A percentile compares a stretch with the other conserved stretches of the same genome.
phyloP scores from a whole-genome alignment of 2,329 filamentous ascomycete species.

The Xenosphaeropsis pyriputrescens region DNA sequence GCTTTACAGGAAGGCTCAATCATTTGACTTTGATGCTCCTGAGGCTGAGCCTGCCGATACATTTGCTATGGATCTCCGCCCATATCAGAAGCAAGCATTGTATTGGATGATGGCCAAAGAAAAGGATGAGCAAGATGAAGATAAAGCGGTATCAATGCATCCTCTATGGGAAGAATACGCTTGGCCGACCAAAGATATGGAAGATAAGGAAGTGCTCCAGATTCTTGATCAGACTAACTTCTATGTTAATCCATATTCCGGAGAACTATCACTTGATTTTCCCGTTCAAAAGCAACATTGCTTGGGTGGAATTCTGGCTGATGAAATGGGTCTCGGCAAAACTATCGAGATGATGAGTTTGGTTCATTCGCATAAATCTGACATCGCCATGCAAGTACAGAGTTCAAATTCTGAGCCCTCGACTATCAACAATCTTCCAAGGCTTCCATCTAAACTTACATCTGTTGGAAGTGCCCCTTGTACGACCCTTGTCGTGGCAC shows the following conservation, averaged over 20 bases:
- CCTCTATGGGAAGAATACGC: conserved; percentile 92
- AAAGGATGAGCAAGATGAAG: conserved; percentile 54
- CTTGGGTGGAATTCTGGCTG: conserved; percentile 80
- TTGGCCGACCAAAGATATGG: conserved; percentile 79
- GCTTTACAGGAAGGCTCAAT: conserved; percentile 89
- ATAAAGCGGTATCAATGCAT: conserved; percentile 73
- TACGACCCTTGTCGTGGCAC: conserved; percentile 89
- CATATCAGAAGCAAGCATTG: conserved; percentile 89
- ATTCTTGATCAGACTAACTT: conserved; percentile 59
- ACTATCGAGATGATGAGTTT: conserved; percentile 97
- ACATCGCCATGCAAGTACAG: conserved; percentile 27
- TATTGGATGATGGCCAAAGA: conserved; percentile 97
- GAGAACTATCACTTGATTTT: conserved; percentile 82
- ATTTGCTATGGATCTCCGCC: conserved; percentile 71
- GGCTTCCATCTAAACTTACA: conserved; percentile 40
- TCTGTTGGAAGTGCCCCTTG: conserved; percentile 58
- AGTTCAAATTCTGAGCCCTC: conserved; percentile 6
- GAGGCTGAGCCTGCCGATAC: conserved; percentile 69
- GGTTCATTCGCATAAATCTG: conserved; percentile 67
- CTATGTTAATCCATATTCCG: conserved; percentile 95
- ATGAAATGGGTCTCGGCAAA: conserved; percentile 96
- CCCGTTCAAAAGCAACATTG: conserved; percentile 91
- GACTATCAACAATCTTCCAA: conserved; percentile 45
- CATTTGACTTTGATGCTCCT: conserved; percentile 88
- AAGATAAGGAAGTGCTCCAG: conserved; percentile 58